Evolutionary conservation across 768 basidiomycete genomes (phyloP).

Genomic region (Lentinus tigrinus): DNA sequence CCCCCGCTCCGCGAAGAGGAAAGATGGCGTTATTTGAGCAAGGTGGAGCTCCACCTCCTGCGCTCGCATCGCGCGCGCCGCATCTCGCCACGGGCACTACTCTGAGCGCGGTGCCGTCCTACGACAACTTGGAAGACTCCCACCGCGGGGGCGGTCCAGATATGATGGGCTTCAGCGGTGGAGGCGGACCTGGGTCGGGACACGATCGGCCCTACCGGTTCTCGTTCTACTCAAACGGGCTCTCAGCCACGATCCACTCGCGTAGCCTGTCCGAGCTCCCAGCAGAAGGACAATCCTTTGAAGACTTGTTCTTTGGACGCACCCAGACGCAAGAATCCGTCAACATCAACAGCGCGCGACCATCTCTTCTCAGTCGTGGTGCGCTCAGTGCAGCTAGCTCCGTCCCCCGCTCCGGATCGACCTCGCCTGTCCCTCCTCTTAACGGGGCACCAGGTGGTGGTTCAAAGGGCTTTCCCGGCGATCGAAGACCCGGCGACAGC

Average conservation of each 20-base stretch:
- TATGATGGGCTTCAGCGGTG: background rate
- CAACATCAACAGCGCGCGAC: background rate
- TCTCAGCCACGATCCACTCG: slow-evolving; percentile 93
- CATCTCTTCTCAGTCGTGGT: background rate
- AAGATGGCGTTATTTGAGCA: slow-evolving; percentile 91
- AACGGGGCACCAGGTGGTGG: slow-evolving; percentile 1
- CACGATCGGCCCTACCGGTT: slow-evolving; percentile 95
- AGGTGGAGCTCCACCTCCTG: slow-evolving; percentile 38
- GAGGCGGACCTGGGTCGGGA: slow-evolving; percentile 22
- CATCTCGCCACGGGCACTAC: slow-evolving; percentile 24
- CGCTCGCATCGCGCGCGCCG: slow-evolving; percentile 38
- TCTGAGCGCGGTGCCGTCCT: slow-evolving; percentile 41
- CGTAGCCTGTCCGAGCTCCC: slow-evolving; percentile 91
- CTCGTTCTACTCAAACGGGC: slow-evolving; percentile 95
- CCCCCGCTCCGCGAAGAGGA: slow-evolving; percentile 65
- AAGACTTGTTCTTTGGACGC: slow-evolving; percentile 77
- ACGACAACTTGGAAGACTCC: slow-evolving; percentile 34
- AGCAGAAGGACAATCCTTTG: slow-evolving; percentile 89
- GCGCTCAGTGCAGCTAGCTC: background rate
- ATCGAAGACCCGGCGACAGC: slow-evolving; percentile 21
- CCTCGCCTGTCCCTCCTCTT: slow-evolving; percentile 10
- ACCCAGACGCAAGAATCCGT: slow-evolving; percentile 13
- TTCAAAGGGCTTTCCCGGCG: slow-evolving; percentile 17
- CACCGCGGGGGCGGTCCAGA: slow-evolving; percentile 4
- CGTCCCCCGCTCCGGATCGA: slow-evolving; percentile 10